These are phyloP conservation scores for Pinus taeda DNA, from an alignment of 75 land plant genomes.

Conservation along the genomic window DNA sequence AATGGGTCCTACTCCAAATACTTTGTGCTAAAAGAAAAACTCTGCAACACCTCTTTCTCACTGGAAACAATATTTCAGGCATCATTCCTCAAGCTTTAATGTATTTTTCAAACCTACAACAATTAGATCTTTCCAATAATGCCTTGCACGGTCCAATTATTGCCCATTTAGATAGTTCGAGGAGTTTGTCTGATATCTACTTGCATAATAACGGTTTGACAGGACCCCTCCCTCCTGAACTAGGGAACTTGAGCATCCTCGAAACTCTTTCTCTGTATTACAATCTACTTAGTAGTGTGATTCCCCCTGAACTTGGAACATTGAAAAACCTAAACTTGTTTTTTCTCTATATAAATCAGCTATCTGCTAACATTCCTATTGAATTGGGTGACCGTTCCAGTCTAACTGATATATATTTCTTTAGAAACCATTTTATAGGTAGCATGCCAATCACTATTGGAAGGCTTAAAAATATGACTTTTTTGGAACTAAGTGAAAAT, in stretches of 20 bases:
- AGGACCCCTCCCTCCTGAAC: slow-evolving; percentile 48
- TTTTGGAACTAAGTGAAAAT: slow-evolving; percentile 59
- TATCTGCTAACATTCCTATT: slow-evolving; percentile 57
- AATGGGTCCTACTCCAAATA: slow-evolving; percentile 48
- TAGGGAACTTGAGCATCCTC: slow-evolving; percentile 52
- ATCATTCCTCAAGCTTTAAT: slow-evolving; percentile 44
- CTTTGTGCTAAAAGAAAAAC: slow-evolving; percentile 40
- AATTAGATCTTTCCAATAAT: slow-evolving; percentile 68
- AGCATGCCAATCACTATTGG: slow-evolving; percentile 59
- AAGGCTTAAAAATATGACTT: slow-evolving; percentile 41
- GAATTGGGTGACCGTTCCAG: slow-evolving; percentile 62
- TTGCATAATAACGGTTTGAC: slow-evolving; percentile 66
- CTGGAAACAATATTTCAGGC: slow-evolving; percentile 52
- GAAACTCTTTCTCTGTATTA: slow-evolving; percentile 45
- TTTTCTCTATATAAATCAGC: slow-evolving; percentile 56
- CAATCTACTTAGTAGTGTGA: slow-evolving; percentile 43
- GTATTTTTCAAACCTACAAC: slow-evolving; percentile 32
- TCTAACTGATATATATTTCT: slow-evolving; percentile 58
- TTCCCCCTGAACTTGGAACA: slow-evolving; percentile 54
- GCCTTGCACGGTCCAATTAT: slow-evolving; percentile 53
- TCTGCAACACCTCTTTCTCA: slow-evolving; percentile 42
- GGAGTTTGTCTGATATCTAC: slow-evolving; percentile 35
- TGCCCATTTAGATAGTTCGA: slow-evolving; percentile 31
- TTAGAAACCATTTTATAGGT: slow-evolving; percentile 51
- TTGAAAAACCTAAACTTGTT: slow-evolving; percentile 43